Conservation (phyloP, 257 asterid genomes). For the Ilex aquifolium region DNA sequence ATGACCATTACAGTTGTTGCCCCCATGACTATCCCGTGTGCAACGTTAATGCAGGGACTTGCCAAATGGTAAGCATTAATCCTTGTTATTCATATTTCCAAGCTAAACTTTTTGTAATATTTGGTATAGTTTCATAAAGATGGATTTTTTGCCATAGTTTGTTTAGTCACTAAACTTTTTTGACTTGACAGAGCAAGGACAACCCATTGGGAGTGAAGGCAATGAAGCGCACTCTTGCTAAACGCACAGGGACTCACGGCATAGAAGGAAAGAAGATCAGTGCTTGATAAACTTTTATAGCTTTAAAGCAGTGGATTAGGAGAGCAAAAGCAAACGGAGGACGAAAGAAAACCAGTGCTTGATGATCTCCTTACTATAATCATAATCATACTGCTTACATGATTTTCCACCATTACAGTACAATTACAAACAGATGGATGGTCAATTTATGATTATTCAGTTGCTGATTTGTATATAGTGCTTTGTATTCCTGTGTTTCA, state of each 20-base stretch:
- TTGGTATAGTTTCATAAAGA: too few relatives aligned
- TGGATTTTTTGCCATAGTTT: too few relatives aligned
- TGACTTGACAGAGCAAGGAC: constrained; percentile 41
- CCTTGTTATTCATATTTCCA: too few relatives aligned
- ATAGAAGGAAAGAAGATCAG: constrained; percentile 29
- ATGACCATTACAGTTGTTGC: constrained; percentile 61
- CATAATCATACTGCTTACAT: not conserved
- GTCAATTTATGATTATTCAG: constrained; percentile 7
- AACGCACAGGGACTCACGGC: constrained; percentile 33
- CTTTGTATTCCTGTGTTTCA: constrained; percentile 15
- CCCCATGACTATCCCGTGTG: constrained; percentile 63
- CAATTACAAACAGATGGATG: not conserved
- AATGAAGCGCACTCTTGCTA: constrained; percentile 50
- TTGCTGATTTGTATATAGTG: constrained; percentile 26
- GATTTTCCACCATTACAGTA: constrained; percentile 8
- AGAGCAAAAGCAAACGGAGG: constrained; percentile 1
- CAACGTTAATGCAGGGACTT: constrained; percentile 40
- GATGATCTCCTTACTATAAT: not conserved
- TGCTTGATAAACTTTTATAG: constrained; percentile 15
- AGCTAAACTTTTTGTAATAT: too few relatives aligned
- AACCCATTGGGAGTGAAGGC: constrained; percentile 72
- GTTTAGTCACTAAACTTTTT: too few relatives aligned
- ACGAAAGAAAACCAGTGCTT: constrained; percentile 5
- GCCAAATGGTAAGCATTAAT: constrained; percentile 36
- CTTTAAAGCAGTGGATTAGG: constrained; percentile 12